phyloP scores from a whole-genome alignment of 2,329 filamentous ascomycete species.

The Pseudogymnoascus sp. region DNA sequence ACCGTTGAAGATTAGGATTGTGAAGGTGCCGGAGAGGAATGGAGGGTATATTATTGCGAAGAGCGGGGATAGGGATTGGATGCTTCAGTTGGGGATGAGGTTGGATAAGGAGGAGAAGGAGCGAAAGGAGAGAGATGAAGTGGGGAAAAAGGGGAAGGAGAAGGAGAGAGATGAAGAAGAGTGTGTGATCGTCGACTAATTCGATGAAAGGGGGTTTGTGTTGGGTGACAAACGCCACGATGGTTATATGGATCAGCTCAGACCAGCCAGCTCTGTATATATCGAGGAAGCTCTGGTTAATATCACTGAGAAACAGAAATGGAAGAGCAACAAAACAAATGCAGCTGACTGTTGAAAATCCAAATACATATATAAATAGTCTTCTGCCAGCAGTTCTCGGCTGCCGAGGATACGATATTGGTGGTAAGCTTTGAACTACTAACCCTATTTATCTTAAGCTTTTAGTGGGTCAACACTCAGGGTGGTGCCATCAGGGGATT shows the following conservation, averaged over 20 bases:
- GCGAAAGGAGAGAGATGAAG: neutral
- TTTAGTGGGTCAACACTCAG: too few relatives aligned
- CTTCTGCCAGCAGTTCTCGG: neutral
- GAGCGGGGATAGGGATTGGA: neutral
- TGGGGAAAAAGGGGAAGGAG: neutral
- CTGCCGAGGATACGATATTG: neutral
- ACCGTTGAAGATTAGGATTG: neutral
- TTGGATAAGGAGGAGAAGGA: neutral
- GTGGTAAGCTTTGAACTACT: conserved; percentile 12
- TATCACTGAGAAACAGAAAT: neutral
- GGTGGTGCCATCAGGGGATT: too few relatives aligned
- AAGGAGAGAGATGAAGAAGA: neutral
- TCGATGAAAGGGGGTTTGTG: neutral
- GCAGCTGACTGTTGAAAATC: neutral
- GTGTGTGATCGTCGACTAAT: neutral
- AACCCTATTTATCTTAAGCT: too few relatives aligned
- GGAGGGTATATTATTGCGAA: neutral
- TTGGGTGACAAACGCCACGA: neutral
- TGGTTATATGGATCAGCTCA: neutral
- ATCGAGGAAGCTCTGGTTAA: neutral
- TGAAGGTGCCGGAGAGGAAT: neutral
- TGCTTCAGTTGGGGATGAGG: neutral
- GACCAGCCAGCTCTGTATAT: neutral
- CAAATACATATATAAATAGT: neutral
- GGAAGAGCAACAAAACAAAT: neutral